phyloP scores from a whole-genome alignment of 1,284 basidiomycete genomes.

The Ceratobasidium sp. region DNA sequence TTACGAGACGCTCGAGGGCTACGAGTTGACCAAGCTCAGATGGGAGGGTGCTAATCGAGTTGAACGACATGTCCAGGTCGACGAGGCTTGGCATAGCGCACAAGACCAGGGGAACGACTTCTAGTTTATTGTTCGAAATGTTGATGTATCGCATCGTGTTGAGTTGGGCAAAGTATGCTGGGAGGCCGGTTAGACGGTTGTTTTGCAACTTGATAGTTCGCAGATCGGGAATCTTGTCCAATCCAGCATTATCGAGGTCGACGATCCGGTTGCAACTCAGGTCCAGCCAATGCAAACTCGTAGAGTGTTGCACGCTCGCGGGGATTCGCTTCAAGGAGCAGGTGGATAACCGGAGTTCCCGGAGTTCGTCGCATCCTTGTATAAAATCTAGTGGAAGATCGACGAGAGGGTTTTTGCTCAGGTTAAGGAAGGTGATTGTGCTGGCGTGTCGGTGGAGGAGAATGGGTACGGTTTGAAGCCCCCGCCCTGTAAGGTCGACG shows the following conservation, averaged over 20 bases:
- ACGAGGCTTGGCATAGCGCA: constrained; percentile 75
- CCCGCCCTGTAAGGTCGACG: constrained; percentile 83
- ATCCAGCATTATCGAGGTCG: constrained; percentile 84
- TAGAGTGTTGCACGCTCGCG: constrained; percentile 77
- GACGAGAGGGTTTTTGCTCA: constrained; percentile 94
- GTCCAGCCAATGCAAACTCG: constrained; percentile 82
- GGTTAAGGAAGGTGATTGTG: constrained; percentile 84
- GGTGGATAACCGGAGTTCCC: constrained; percentile 87
- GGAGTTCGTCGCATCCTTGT: constrained; percentile 83
- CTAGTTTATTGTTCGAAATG: constrained; percentile 97
- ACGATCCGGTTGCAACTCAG: constrained; percentile 92
- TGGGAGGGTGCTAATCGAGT: constrained; percentile 84
- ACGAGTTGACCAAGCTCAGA: constrained; percentile 76
- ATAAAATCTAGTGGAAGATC: constrained; percentile 98
- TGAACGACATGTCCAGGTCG: constrained; percentile 96
- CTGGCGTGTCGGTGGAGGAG: constrained; percentile 87
- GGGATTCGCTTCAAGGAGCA: constrained; percentile 97
- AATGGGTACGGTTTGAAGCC: constrained; percentile 90
- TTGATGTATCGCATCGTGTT: constrained; percentile 80
- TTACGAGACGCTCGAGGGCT: constrained; percentile 76
- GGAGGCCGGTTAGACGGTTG: constrained; percentile 89
- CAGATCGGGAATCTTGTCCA: constrained; percentile 80
- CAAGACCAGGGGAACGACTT: constrained; percentile 77
- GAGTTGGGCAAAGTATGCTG: constrained; percentile 83
- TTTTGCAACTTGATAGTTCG: constrained; percentile 84